Percentiles rank a stretch among this genome's conserved stretches.
phyloP scores from a whole-genome alignment of 441 rosid genomes.

The Adansonia grandidieri region DNA sequence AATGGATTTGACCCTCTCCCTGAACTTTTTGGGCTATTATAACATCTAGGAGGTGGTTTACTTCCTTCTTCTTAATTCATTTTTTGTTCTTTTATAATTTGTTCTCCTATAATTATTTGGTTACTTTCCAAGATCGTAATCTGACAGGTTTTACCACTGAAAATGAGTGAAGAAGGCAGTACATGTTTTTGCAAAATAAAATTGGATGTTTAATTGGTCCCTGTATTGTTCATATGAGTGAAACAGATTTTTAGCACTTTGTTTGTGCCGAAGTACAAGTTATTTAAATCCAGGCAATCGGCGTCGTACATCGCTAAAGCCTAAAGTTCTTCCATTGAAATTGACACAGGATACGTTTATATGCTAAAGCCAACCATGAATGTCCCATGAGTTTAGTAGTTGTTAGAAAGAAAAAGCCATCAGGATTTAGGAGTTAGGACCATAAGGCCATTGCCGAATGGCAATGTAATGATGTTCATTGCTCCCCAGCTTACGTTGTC shows the following conservation, averaged over 20 bases:
- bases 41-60: constrained; percentile 24
- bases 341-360: background rate
- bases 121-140: constrained; percentile 26
- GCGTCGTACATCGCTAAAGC: too few relatives aligned
- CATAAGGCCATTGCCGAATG: too few relatives aligned
- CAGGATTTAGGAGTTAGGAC: background rate
- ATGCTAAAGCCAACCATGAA: background rate
- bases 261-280: too few relatives aligned
- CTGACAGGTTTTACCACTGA: background rate
- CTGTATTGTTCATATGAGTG: background rate
- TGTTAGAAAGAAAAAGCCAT: background rate
- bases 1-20: constrained; percentile 86
- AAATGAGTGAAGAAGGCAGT: constrained; percentile 34
- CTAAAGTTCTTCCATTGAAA: background rate
- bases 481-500: too few relatives aligned
- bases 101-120: constrained; percentile 27
- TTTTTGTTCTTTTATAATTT: constrained; percentile 17
- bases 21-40: constrained; percentile 79
- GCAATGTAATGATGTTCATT: too few relatives aligned
- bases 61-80: background rate
- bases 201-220: constrained; percentile 18
- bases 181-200: constrained; percentile 25
- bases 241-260: background rate
- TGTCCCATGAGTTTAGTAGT: background rate
- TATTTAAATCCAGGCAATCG: too few relatives aligned